These are phyloP conservation scores for Solanum etuberosum DNA, from an alignment of 257 asterid species.

Conservation along the genomic window DNA sequence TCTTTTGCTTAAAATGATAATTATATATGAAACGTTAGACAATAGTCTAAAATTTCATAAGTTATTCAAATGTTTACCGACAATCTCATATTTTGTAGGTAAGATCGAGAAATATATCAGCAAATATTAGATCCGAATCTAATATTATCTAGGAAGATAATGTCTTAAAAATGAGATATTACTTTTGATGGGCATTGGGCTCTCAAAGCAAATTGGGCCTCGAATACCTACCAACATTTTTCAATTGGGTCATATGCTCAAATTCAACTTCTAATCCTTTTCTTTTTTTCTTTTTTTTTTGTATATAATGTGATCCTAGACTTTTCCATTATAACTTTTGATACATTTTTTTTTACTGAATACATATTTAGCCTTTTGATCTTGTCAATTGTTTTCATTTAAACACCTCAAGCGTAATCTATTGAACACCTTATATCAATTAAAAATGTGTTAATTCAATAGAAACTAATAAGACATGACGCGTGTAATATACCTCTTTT, in stretches of 20 bases:
- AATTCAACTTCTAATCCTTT: neutral
- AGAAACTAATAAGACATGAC: neutral
- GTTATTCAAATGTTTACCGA: neutral
- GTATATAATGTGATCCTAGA: neutral
- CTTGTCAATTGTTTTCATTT: neutral
- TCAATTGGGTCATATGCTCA: neutral
- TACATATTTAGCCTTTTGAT: neutral
- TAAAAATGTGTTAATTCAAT: neutral
- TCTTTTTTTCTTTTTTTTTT: neutral
- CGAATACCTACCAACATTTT: neutral
- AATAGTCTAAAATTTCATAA: neutral
- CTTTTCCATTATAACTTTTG: neutral
- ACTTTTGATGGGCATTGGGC: neutral
- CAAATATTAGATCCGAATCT: neutral
- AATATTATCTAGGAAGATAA: neutral
- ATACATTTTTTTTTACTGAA: neutral
- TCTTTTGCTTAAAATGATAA: neutral
- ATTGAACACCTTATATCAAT: neutral
- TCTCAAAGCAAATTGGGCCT: neutral
- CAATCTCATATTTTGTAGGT: neutral
- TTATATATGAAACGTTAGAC: neutral
- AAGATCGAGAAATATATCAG: neutral
- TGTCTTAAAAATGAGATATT: neutral
- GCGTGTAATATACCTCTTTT: rapidly evolving
- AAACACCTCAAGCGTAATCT: neutral